A percentile compares a stretch with the other conserved stretches of the same genome.
Conservation (phyloP, 495 filamentous ascomycete species). For the Neurospora sp. region DNA sequence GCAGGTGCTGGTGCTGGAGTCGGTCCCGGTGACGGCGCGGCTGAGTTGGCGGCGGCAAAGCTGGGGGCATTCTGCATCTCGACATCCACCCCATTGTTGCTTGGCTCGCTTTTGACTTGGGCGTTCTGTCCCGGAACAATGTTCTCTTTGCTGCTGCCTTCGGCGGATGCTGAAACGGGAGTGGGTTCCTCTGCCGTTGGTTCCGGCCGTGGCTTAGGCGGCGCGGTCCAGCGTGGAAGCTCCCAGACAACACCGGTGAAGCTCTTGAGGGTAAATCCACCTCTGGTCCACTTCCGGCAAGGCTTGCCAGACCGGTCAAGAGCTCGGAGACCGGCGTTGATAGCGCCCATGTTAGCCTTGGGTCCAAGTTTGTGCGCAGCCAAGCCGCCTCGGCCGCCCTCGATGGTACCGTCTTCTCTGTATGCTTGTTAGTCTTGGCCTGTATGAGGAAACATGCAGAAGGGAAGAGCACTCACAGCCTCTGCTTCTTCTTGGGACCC, state of each 20-base stretch:
- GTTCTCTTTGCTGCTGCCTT: slow-evolving; percentile 70
- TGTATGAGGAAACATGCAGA: background rate
- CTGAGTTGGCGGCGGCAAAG: slow-evolving; percentile 31
- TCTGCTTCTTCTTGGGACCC: slow-evolving; percentile 88
- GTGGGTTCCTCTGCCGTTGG: slow-evolving; percentile 22
- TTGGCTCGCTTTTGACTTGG: slow-evolving; percentile 63
- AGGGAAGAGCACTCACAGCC: slow-evolving; percentile 58
- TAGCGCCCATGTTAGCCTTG: slow-evolving; percentile 95
- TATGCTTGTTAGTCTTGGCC: slow-evolving; percentile 7
- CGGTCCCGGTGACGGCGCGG: slow-evolving; percentile 23
- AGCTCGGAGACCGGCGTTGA: slow-evolving; percentile 91
- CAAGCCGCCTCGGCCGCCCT: slow-evolving; percentile 33
- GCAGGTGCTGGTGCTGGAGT: background rate
- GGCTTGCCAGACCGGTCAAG: slow-evolving; percentile 84
- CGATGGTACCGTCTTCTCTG: slow-evolving; percentile 53
- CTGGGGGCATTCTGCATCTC: slow-evolving; percentile 36
- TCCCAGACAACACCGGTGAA: slow-evolving; percentile 89
- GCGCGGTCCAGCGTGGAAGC: slow-evolving; percentile 73
- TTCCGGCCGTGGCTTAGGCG: slow-evolving; percentile 40
- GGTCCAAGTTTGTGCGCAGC: slow-evolving; percentile 73
- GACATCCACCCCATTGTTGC: slow-evolving; percentile 44
- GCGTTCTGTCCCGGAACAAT: slow-evolving; percentile 44
- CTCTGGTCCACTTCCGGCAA: slow-evolving; percentile 83
- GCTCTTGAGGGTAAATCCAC: slow-evolving; percentile 73
- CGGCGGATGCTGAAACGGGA: slow-evolving; percentile 35